Percentiles rank a stretch among this genome's conserved stretches.
Evolutionary conservation across 805 yeast genomes (phyloP).

Genomic region (Saccharomyces eubayanus): DNA sequence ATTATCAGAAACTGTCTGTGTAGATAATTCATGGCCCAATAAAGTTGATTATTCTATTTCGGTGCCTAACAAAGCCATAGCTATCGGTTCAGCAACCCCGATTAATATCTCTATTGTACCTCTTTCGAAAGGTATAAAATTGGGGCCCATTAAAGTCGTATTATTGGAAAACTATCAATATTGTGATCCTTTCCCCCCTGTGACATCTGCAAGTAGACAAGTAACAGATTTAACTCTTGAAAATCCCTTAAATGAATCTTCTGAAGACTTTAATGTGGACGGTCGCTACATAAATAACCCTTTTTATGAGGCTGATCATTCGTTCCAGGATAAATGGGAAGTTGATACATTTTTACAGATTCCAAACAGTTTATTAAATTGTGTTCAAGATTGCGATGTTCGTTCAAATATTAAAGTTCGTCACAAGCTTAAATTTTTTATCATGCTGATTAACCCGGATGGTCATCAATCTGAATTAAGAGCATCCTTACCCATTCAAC

Average conservation of each 20-base stretch:
- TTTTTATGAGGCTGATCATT: constrained; percentile 15
- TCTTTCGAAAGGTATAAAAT: constrained; percentile 63
- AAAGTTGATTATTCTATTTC: constrained; percentile 86
- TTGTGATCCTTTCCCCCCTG: constrained; percentile 49
- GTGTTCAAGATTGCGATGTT: constrained; percentile 84
- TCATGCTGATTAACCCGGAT: constrained; percentile 76
- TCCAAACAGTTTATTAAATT: constrained; percentile 64
- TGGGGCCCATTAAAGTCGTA: constrained; percentile 65
- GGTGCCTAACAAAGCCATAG: constrained; percentile 80
- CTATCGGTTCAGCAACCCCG: constrained; percentile 75
- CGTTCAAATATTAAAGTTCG: constrained; percentile 65
- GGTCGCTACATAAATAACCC: constrained; percentile 15
- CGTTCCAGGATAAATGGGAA: constrained; percentile 63
- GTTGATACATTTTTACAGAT: constrained; percentile 49
- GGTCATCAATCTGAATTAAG: constrained; percentile 89
- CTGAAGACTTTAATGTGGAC: constrained; percentile 22
- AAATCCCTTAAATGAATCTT: constrained; percentile 33
- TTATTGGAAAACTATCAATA: constrained; percentile 61
- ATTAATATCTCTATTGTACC: constrained; percentile 70
- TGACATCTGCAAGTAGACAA: constrained; percentile 53
- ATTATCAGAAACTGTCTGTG: constrained; percentile 82
- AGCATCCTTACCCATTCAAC: constrained; percentile 75
- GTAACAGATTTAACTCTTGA: constrained; percentile 46
- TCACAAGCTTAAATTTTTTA: constrained; percentile 76
- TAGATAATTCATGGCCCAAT: constrained; percentile 91